These are phyloP conservation scores for Straminergon stramineum DNA, from an alignment of 225 moss, liverwort and hornwort species.

Conservation along the genomic window DNA sequence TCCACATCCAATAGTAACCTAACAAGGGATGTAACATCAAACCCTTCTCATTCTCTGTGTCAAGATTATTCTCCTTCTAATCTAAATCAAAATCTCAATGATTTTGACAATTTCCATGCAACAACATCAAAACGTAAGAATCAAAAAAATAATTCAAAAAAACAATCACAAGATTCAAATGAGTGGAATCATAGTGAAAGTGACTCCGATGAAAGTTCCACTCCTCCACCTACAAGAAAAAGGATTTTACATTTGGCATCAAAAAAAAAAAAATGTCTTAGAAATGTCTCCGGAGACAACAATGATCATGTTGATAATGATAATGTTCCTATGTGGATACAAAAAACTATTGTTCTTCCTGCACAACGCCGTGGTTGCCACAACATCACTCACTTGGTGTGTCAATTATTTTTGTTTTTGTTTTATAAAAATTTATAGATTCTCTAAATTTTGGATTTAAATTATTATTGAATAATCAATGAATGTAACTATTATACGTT, in stretches of 20 bases:
- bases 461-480: too few relatives aligned
- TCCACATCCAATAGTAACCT: background rate
- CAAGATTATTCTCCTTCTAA: background rate
- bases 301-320: background rate
- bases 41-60: background rate
- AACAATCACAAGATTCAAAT: background rate
- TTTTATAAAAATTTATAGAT: background rate
- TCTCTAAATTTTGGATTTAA: background rate
- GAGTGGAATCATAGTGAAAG: background rate
- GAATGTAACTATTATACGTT: background rate
- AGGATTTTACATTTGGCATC: background rate
- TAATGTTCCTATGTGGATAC: constrained; percentile 17
- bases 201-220: background rate
- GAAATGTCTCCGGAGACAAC: background rate
- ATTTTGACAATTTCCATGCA: background rate
- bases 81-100: background rate
- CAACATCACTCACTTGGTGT: constrained; percentile 8
- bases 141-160: background rate
- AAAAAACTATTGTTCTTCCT: constrained; percentile 16
- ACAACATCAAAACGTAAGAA: background rate
- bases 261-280: background rate
- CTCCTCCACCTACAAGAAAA: background rate
- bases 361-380: background rate
- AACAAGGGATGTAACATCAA: background rate
- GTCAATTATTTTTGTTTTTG: background rate